Evolutionary conservation across 192 early-diverging fungal genomes (phyloP).

Genomic region (Coemansia sp.): DNA sequence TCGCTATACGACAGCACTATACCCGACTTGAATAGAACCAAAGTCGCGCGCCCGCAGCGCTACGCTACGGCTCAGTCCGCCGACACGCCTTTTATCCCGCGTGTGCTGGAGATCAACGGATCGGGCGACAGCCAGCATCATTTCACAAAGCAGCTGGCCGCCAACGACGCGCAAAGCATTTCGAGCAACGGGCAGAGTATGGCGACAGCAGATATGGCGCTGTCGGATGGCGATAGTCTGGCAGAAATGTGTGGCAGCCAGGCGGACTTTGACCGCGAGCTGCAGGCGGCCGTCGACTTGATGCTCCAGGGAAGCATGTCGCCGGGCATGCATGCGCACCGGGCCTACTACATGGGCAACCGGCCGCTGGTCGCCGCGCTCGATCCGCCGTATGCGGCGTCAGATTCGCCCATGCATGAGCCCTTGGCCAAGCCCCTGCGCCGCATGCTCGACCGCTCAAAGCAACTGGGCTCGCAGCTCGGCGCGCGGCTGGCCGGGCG

Average conservation of each 20-base stretch:
- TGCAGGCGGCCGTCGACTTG: slow-evolving; percentile 38
- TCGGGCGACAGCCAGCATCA: slow-evolving; percentile 43
- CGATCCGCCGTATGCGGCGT: background rate
- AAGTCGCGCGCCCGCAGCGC: too few relatives aligned
- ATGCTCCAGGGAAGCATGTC: slow-evolving; percentile 25
- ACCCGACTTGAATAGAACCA: too few relatives aligned
- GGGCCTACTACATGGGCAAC: slow-evolving; percentile 8
- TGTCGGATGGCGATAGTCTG: slow-evolving; percentile 3
- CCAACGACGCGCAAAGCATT: background rate
- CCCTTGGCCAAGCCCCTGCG: background rate
- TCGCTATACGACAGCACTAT: slow-evolving; percentile 6
- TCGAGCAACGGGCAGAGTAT: slow-evolving; percentile 21
- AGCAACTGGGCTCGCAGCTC: slow-evolving; percentile 3
- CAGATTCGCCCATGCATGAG: background rate
- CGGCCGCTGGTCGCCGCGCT: slow-evolving; percentile 1
- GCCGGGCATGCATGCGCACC: background rate
- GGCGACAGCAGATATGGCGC: slow-evolving; percentile 30
- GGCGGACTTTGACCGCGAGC: slow-evolving; percentile 26
- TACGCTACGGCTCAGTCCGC: too few relatives aligned
- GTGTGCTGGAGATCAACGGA: slow-evolving; percentile 23
- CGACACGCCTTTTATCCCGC: slow-evolving; percentile 28
- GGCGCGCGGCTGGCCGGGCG: slow-evolving; percentile 7
- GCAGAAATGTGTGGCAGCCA: background rate
- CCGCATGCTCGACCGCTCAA: background rate
- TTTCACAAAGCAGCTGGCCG: too few relatives aligned